Conservation (phyloP, 495 filamentous ascomycete species). For the Haplographium delicatum region DNA sequence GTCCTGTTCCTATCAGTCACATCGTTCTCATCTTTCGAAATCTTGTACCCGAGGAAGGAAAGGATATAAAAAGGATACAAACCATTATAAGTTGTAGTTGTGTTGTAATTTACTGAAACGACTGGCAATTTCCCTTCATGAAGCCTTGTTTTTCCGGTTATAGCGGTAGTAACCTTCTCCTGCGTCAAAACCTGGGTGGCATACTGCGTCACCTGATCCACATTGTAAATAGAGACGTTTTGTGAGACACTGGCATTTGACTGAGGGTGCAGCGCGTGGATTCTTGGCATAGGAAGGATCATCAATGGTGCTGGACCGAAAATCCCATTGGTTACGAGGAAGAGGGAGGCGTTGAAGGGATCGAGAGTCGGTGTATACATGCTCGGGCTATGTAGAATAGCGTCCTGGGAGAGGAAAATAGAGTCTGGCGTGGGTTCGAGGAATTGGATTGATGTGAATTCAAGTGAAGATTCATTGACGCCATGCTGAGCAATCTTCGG, state of each 20-base stretch:
- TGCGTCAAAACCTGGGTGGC: constrained; percentile 47
- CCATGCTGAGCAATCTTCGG: constrained; percentile 66
- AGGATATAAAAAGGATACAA: constrained; percentile 3
- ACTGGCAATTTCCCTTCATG: constrained; percentile 45
- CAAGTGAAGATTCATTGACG: constrained; percentile 59
- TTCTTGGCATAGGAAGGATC: constrained; percentile 37
- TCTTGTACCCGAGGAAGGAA: no score
- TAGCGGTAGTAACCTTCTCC: constrained; percentile 53
- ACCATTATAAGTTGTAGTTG: constrained; percentile 54
- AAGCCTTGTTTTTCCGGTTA: constrained; percentile 52
- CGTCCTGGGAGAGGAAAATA: constrained; percentile 49
- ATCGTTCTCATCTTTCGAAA: no score
- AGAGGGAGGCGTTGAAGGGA: constrained; percentile 48
- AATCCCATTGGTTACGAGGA: constrained; percentile 47
- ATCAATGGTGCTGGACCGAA: constrained; percentile 49
- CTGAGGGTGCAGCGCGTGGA: constrained; percentile 50
- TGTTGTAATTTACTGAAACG: constrained; percentile 48
- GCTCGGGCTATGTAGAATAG: constrained; percentile 40
- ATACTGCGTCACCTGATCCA: constrained; percentile 53
- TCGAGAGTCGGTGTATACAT: constrained; percentile 51
- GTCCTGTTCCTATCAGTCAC: constrained; percentile 33
- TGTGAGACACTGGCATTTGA: constrained; percentile 36
- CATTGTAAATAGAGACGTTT: constrained; percentile 43
- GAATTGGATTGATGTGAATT: constrained; percentile 52
- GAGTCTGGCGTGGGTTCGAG: constrained; percentile 52